Percentiles rank a stretch among this genome's conserved stretches.
These are phyloP conservation scores for Oryza longistaminata DNA, from an alignment of 176 grass and related monocot genomes.

Conservation along the genomic window DNA sequence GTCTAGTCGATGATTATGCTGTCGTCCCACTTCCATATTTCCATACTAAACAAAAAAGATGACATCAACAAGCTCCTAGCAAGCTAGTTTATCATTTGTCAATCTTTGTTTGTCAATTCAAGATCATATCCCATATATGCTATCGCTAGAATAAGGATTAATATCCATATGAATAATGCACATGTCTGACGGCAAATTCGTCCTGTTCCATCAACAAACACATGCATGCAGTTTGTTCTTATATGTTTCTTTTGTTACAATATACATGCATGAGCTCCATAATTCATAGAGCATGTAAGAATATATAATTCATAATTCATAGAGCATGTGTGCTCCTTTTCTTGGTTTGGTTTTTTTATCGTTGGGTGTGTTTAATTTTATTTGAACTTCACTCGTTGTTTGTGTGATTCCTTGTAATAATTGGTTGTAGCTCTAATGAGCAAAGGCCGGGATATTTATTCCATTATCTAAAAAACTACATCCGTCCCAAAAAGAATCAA, in stretches of 20 bases:
- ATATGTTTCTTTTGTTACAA: not conserved
- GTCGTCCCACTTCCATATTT: no score
- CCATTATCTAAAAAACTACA: no score
- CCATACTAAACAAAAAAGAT: not conserved
- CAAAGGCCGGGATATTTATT: no score
- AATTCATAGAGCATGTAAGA: not conserved
- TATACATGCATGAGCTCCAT: not conserved
- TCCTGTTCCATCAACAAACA: not conserved
- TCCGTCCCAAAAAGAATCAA: no score
- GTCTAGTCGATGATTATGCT: not conserved
- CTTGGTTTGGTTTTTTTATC: no score
- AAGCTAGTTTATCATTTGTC: not conserved
- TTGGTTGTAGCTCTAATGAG: no score
- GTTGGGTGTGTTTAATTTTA: no score
- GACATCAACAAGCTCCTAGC: not conserved
- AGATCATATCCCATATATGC: not conserved
- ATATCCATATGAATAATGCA: not conserved
- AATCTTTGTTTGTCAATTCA: not conserved
- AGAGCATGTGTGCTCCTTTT: no score
- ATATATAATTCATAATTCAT: no score
- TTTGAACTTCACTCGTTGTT: no score
- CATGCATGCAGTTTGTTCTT: not conserved
- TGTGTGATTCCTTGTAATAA: no score
- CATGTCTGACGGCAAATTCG: not conserved
- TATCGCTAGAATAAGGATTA: not conserved